Conservation (phyloP, 768 basidiomycete genomes). For the Mycena belliarum region DNA sequence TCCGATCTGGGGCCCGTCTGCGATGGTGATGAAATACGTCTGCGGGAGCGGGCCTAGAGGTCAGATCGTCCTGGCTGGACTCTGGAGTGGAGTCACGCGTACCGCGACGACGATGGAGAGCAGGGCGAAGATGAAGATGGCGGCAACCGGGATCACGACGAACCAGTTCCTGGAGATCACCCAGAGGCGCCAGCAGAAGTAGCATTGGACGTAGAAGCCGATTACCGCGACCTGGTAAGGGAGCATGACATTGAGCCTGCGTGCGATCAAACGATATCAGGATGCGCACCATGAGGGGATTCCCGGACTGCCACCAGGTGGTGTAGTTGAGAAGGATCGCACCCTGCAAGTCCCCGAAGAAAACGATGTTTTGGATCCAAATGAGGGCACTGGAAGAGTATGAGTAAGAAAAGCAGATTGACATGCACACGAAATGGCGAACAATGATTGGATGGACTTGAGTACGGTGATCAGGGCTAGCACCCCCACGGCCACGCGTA, state of each 20-base stretch:
- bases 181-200: slow-evolving; percentile 33
- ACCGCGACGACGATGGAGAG: slow-evolving; percentile 30
- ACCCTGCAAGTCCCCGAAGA: slow-evolving; percentile 30
- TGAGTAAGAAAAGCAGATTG: background rate
- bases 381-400: slow-evolving; percentile 26
- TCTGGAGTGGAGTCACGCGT: slow-evolving; percentile 5
- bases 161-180: slow-evolving; percentile 27
- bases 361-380: slow-evolving; percentile 32
- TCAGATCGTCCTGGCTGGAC: too few relatives aligned
- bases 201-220: slow-evolving; percentile 34
- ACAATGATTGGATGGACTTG: slow-evolving; percentile 35
- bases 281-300: slow-evolving; percentile 28
- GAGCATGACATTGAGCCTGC: background rate
- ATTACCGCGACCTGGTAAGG: slow-evolving; percentile 33
- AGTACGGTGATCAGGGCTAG: slow-evolving; percentile 30
- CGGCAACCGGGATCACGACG: slow-evolving; percentile 25
- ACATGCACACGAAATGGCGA: slow-evolving; percentile 1
- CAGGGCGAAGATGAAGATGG: slow-evolving; percentile 30
- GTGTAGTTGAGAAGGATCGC: slow-evolving; percentile 33
- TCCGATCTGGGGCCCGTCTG: slow-evolving; percentile 18
- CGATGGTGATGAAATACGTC: slow-evolving; percentile 31
- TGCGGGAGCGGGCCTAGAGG: background rate
- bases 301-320: slow-evolving; percentile 35
- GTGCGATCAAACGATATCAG: background rate
- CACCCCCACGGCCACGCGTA: slow-evolving; percentile 26